Evolutionary conservation across 345 rosid species (phyloP), one percentile per base, ranked within the genome.

Genomic region (Garcia nutans): DNA sequence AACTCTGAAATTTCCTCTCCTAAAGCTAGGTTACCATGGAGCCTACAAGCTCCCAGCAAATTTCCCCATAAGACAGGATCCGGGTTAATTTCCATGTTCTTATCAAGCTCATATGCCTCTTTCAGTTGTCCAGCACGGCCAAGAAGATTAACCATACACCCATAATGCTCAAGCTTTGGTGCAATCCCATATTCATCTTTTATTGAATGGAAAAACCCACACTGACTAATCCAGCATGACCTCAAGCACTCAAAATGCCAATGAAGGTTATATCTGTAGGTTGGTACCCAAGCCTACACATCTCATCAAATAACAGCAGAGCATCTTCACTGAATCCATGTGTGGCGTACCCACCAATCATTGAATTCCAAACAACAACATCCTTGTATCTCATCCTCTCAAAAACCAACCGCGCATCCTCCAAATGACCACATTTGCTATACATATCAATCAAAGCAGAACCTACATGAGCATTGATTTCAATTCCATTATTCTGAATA

Each of bases 361-460:
- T 78, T 2, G 81, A 59, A 68, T 68, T 78, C 81, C 81, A 78
- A 58, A 56, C 74, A 49, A 78, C 73, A 59, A 73, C 67, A 52
- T 78, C 81, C 74, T 78, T 78, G 31, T 33, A 23, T 15, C 59
- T 49, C 12, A 78, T 78, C 61, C 70, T 60, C 24, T 78, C 81
- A 37, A 78, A 78, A 60, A 78, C 77, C 69, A 73, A 61, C 61
- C 63, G 24, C 3, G 81, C 77, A 73, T 78, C 81, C 45, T 78
- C 74, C 64, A 78, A 73, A 41, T 64, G 58, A 74, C 98, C 97
- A 54, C 97, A 92, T 76, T 90, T 92, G 65, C 93, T 79, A 52
- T 93, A 93, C 97, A 92, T 92, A 58, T 89, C 91, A 60, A 93
- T 81, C 79, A 92, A 71, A 71, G 96, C 91, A 63, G 87, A 85